phyloP scores from a whole-genome alignment of 2,329 filamentous ascomycete species.

The Leptographium wingfieldii region DNA sequence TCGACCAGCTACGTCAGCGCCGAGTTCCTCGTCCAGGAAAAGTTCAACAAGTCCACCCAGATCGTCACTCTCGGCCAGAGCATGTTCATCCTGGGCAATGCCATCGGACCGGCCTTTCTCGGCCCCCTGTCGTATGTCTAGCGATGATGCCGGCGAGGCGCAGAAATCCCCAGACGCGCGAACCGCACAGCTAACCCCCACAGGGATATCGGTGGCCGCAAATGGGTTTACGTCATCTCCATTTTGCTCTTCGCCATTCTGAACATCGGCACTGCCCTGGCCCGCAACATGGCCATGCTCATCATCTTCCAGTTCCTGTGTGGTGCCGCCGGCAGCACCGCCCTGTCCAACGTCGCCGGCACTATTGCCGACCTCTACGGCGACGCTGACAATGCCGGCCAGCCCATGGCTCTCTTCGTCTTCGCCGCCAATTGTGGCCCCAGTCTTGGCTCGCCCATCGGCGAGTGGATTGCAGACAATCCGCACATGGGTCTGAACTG shows the following conservation, averaged over 20 bases:
- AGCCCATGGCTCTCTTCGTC: constrained; percentile 7
- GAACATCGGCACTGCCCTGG: constrained; percentile 7
- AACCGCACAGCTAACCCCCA: neutral
- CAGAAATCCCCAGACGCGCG: no score
- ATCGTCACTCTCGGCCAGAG: constrained; percentile 4
- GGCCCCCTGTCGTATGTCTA: constrained; percentile 2
- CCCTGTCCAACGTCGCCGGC: constrained; percentile 6
- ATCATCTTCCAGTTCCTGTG: constrained; percentile 8
- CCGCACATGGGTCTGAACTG: constrained; percentile 6
- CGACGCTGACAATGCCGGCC: constrained; percentile 5
- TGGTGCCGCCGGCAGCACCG: constrained; percentile 5
- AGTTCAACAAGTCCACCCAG: constrained; percentile 4
- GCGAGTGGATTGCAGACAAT: constrained; percentile 7
- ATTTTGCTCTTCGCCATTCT: constrained; percentile 5
- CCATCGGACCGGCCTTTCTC: constrained; percentile 4
- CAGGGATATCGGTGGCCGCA: constrained; percentile 6
- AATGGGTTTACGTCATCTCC: constrained; percentile 6
- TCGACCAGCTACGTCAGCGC: constrained; percentile 7
- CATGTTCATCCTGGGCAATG: constrained; percentile 7
- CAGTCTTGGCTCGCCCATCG: constrained; percentile 5
- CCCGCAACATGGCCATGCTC: constrained; percentile 6
- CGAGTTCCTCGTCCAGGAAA: constrained; percentile 5
- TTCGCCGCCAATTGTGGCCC: constrained; percentile 4
- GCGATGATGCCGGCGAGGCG: no score
- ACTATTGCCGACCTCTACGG: constrained; percentile 6